Evolutionary conservation across 2,329 filamentous ascomycete species (phyloP), one percentile per base, ranked within the genome.

Genomic region (Huntiella omanensis): DNA sequence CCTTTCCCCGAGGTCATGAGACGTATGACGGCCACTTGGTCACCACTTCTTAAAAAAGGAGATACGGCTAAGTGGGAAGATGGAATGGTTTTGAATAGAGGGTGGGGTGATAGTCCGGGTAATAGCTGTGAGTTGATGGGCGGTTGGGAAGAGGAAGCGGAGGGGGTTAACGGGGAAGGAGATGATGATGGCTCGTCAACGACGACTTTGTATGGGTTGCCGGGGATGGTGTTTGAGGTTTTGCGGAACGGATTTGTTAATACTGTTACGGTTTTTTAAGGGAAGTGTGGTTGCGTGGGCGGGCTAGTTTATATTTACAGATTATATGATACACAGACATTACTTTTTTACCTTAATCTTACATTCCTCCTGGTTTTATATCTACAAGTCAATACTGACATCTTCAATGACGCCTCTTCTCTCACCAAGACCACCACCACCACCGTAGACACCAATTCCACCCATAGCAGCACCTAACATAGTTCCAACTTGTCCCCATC

Each of bases 211-310:
- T 96, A 85, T 64, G 87, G 88, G 1, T 95, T 95, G 56, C 88
- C 91, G 0, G 88, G 91, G 0, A 64, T 96, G 60, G 76, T 95
- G 40, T 96, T 98, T 64, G 91, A 98, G 63, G 88, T 98, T 22
- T 63, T 96, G 60, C 87, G 83, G 74, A 95, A 93, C 57, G 86
- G 83, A 3, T 80, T 77, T 51, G 83, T 98, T 17, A 92, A 85
- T 60, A 82, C 83, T 19, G 67, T 96, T 59, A 96, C 88, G 7
- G 77, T 94, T 17, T 94, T 87, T 65, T 94, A 59, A 73, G 11
- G 5, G n/a, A 13, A 5, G 28, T n/a, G 13, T 36, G 12, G 40
- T 19, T 22, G 28, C 42, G 10, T 34, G 11, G 34, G 40, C 15
- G 35, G 12, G 13, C 32, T 34, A 17, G 37, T 11, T 34, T 34